Percentiles rank a stretch among this genome's conserved stretches.
Evolutionary conservation across 352 stramenopile genomes (phyloP).

Genomic region (Plasmopara viticola): DNA sequence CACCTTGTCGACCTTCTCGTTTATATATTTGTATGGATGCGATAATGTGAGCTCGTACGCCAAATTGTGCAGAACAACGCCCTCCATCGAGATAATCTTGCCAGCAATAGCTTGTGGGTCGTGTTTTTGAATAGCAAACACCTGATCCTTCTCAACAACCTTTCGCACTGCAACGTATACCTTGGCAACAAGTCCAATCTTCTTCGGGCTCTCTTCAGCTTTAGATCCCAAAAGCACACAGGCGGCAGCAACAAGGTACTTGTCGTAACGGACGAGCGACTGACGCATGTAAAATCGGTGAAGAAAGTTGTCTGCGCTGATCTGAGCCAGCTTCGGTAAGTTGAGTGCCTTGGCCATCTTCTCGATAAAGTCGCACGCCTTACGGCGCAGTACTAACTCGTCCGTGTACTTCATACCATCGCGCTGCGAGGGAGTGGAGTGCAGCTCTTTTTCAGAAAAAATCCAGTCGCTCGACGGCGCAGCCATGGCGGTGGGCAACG

Average conservation of each 20-base stretch:
- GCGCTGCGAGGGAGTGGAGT: constrained; percentile 51
- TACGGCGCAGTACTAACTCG: constrained; percentile 61
- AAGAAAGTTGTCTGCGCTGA: constrained; percentile 82
- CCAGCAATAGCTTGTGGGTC: constrained; percentile 54
- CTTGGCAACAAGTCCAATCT: constrained; percentile 66
- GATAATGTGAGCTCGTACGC: constrained; percentile 79
- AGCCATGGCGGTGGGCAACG: constrained; percentile 6
- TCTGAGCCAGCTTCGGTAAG: constrained; percentile 75
- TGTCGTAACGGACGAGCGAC: constrained; percentile 80
- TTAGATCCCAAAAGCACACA: constrained; percentile 82
- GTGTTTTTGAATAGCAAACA: constrained; percentile 74
- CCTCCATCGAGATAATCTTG: constrained; percentile 83
- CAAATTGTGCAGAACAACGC: constrained; percentile 72
- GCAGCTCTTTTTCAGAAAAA: constrained; percentile 67
- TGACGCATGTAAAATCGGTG: constrained; percentile 85
- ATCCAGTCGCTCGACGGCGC: constrained; percentile 60
- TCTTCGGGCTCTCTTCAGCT: constrained; percentile 77
- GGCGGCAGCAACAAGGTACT: constrained; percentile 73
- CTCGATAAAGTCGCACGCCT: constrained; percentile 82
- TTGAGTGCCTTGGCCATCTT: constrained; percentile 76
- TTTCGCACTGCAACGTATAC: constrained; percentile 71
- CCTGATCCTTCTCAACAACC: constrained; percentile 64
- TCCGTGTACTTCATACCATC: constrained; percentile 76
- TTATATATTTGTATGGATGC: constrained; percentile 85
- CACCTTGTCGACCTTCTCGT: constrained; percentile 82